A percentile compares a stretch with the other conserved stretches of the same genome.
phyloP scores from a whole-genome alignment of 2,329 filamentous ascomycete species.

The Parafenestella ontariensis region DNA sequence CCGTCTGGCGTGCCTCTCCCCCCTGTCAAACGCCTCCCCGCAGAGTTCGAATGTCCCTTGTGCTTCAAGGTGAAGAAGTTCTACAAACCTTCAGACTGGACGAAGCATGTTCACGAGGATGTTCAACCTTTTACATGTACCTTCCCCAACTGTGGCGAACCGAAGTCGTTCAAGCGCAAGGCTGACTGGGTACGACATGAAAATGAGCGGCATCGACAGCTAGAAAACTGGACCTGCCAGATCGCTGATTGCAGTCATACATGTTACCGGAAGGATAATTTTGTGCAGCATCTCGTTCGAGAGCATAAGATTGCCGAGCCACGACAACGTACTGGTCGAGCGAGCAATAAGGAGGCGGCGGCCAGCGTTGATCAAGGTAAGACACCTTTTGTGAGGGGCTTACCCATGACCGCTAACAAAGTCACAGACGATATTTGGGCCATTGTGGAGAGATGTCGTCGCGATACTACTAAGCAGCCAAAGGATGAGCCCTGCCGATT shows the following conservation, averaged over 20 bases:
- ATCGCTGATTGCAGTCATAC: conserved; percentile 80
- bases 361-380: conserved; percentile 36
- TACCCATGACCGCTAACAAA: conserved; percentile 16
- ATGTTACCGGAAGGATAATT: conserved; percentile 90
- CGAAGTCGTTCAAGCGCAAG: conserved; percentile 93
- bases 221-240: conserved; percentile 91
- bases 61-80: conserved; percentile 88
- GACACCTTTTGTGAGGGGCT: not conserved
- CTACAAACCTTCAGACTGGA: conserved; percentile 93
- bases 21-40: conserved; percentile 76
- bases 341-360: conserved; percentile 44
- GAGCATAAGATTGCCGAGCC: conserved; percentile 89
- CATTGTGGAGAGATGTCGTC: conserved; percentile 78
- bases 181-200: conserved; percentile 96
- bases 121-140: conserved; percentile 93
- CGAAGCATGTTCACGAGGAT: conserved; percentile 94
- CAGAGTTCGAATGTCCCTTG: conserved; percentile 87
- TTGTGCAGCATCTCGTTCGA: conserved; percentile 87
- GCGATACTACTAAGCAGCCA: conserved; percentile 69
- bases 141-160: conserved; percentile 80
- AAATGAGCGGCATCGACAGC: conserved; percentile 86
- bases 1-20: conserved; percentile 82
- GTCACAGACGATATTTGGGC: conserved; percentile 71
- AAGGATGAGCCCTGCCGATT: conserved; percentile 85
- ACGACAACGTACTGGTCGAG: conserved; percentile 71